Conservation (phyloP, 441 rosid species). For the Croton laevigatus region DNA sequence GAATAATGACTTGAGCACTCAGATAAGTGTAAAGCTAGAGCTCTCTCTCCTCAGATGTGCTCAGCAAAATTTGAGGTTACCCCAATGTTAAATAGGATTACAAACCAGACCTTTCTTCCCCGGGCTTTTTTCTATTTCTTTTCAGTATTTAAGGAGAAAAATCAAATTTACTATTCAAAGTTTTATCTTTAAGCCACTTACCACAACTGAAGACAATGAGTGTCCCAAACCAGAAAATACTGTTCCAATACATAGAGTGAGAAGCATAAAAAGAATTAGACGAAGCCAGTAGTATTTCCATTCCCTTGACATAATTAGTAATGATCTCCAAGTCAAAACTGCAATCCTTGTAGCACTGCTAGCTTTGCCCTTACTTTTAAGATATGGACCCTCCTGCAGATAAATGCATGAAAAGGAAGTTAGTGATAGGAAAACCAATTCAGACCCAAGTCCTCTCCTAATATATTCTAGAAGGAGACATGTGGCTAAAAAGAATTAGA, state of each 20-base stretch:
- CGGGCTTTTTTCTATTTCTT: not conserved
- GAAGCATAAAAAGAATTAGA: conserved; percentile 79
- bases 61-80: not conserved
- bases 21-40: not conserved
- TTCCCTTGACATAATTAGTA: conserved; percentile 94
- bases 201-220: conserved; percentile 92
- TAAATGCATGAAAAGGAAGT: conserved; percentile 10
- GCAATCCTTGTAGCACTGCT: conserved; percentile 74
- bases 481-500: no score
- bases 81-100: not conserved
- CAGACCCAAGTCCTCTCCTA: conserved; percentile 1
- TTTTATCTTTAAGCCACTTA: conserved; percentile 37
- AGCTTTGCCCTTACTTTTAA: conserved; percentile 91
- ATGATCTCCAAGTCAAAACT: conserved; percentile 95
- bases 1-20: not conserved
- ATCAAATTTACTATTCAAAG: not conserved
- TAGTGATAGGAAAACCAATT: conserved; percentile 8
- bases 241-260: conserved; percentile 75
- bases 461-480: not conserved
- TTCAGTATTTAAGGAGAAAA: not conserved
- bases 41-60: not conserved
- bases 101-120: not conserved
- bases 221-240: conserved; percentile 93
- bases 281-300: conserved; percentile 99
- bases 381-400: conserved; percentile 82